A percentile compares a stretch with the other conserved stretches of the same genome.
Evolutionary conservation across 1,139 yeast genomes (phyloP).

Genomic region (Geotrichum europaeum): DNA sequence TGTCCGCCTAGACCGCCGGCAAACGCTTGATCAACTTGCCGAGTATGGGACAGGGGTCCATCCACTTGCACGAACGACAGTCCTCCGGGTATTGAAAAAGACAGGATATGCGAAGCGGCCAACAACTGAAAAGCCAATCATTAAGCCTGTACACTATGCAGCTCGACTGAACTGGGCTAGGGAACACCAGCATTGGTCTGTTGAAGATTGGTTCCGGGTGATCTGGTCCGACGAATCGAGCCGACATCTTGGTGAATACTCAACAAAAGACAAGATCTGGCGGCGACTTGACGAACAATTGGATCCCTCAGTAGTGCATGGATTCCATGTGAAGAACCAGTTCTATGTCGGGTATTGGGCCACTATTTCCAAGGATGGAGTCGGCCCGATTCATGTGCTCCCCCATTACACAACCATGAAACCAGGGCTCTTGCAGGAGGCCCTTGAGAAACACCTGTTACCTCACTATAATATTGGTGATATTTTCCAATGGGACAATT

Average conservation of each 20-base stretch:
- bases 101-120: too few species aligned
- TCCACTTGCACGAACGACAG: neutral
- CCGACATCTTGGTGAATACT: neutral
- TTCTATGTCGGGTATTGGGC: neutral
- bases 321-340: neutral
- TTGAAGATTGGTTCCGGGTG: neutral
- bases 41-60: neutral
- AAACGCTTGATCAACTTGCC: neutral
- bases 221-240: neutral
- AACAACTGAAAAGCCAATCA: neutral
- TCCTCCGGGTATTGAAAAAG: neutral
- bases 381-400: constrained; percentile 1
- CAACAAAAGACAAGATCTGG: neutral
- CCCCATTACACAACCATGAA: neutral
- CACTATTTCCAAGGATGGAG: neutral
- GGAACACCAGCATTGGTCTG: neutral
- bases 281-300: neutral
- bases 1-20: neutral
- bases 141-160: neutral
- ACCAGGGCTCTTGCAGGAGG: neutral
- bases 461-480: neutral
- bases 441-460: neutral
- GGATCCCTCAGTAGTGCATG: neutral
- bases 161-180: neutral
- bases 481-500: neutral